A percentile compares a stretch with the other conserved stretches of the same genome.
phyloP scores from a whole-genome alignment of 306 rosid species.

The Dicorynia guianensis region DNA sequence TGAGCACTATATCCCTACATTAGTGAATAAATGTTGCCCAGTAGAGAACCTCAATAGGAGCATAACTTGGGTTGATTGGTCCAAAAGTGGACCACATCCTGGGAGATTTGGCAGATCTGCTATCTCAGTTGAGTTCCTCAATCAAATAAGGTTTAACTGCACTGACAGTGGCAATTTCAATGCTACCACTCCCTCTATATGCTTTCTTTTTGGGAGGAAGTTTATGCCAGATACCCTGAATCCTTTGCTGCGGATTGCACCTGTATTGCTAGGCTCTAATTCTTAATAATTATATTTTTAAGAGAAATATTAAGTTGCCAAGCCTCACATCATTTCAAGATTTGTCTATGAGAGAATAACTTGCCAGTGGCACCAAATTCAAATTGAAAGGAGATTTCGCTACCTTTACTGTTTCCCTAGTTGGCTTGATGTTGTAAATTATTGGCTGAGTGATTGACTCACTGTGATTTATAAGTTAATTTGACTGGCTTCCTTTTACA shows the following conservation, averaged over 20 bases:
- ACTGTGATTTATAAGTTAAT: no score
- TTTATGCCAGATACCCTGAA: slow-evolving; percentile 49
- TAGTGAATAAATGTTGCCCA: slow-evolving; percentile 42
- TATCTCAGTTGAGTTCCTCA: slow-evolving; percentile 47
- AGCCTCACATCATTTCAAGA: neutral
- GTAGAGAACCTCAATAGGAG: slow-evolving; percentile 51
- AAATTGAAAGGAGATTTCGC: no score
- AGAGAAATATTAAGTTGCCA: no score
- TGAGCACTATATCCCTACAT: slow-evolving; percentile 64
- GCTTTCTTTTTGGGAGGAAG: slow-evolving; percentile 61
- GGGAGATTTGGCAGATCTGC: slow-evolving; percentile 48
- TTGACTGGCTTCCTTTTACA: no score
- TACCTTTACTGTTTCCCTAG: no score
- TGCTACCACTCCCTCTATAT: slow-evolving; percentile 22
- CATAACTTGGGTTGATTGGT: slow-evolving; percentile 77
- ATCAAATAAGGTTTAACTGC: slow-evolving; percentile 50
- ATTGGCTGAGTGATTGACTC: no score
- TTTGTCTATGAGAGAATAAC: no score
- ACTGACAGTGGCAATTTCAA: slow-evolving; percentile 18
- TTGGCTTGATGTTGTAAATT: no score
- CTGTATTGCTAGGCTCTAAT: slow-evolving; percentile 25
- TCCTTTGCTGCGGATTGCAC: slow-evolving; percentile 47
- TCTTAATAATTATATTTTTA: neutral
- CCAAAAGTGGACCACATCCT: slow-evolving; percentile 60
- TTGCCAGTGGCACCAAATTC: no score